These are phyloP conservation scores for Moringa oleifera DNA, from an alignment of 345 rosid genomes.

Conservation along the genomic window DNA sequence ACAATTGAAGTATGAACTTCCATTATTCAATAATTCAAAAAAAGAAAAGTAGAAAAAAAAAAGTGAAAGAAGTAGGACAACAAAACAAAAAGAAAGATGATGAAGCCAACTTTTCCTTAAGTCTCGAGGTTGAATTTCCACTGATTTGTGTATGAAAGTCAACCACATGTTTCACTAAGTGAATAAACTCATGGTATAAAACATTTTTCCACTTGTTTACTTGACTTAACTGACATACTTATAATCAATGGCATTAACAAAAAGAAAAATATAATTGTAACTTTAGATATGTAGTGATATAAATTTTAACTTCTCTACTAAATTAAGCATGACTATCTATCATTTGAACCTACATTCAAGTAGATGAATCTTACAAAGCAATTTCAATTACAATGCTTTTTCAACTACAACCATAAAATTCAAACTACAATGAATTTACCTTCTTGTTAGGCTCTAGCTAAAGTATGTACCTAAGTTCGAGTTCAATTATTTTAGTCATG, in stretches of 20 bases:
- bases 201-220: constrained; percentile 93
- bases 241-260: too few relatives aligned
- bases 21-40: too few relatives aligned
- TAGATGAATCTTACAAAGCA: background rate
- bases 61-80: background rate
- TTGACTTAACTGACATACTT: constrained; percentile 33
- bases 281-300: too few relatives aligned
- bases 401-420: too few relatives aligned
- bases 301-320: too few relatives aligned
- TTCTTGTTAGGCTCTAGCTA: too few relatives aligned
- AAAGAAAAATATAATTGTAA: background rate
- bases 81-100: constrained; percentile 9
- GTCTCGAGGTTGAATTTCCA: constrained; percentile 83
- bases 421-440: too few relatives aligned
- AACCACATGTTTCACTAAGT: constrained; percentile 80
- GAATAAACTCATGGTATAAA: constrained; percentile 82
- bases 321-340: background rate
- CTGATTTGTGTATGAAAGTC: constrained; percentile 86
- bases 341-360: background rate
- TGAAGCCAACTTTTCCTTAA: constrained; percentile 86
- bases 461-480: too few relatives aligned
- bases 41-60: background rate
- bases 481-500: too few relatives aligned
- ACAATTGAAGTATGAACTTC: background rate
- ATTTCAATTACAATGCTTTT: too few relatives aligned